These are phyloP conservation scores for Piedraia hortae DNA, from an alignment of 2,329 filamentous ascomycete genomes.

Conservation along the genomic window DNA sequence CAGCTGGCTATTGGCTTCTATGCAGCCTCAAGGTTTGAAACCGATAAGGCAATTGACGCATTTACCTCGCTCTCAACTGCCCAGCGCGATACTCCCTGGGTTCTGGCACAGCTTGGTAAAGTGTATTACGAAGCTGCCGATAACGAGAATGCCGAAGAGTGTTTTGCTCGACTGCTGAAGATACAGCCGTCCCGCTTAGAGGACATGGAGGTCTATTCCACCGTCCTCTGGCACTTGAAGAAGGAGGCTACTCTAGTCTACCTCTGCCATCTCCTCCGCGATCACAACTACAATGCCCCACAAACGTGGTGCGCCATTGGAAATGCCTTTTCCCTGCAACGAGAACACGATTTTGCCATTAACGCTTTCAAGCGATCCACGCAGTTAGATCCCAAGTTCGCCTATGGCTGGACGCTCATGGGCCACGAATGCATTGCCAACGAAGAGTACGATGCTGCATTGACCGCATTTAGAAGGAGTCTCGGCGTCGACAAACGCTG, in stretches of 20 bases:
- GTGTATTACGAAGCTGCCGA: conserved; percentile 75
- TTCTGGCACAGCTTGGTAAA: conserved; percentile 68
- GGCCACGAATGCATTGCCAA: conserved; percentile 89
- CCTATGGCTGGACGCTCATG: conserved; percentile 85
- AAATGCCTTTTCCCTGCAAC: conserved; percentile 76
- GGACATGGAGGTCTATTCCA: conserved; percentile 96
- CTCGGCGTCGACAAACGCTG: conserved; percentile 68
- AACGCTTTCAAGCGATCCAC: conserved; percentile 87
- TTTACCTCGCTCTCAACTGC: conserved; percentile 41
- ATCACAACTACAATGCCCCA: conserved; percentile 64
- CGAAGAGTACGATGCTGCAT: conserved; percentile 88
- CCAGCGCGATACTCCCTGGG: conserved; percentile 81
- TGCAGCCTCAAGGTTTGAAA: conserved; percentile 50
- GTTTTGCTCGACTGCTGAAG: conserved; percentile 52
- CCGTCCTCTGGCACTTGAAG: conserved; percentile 94
- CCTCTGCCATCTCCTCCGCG: conserved; percentile 69
- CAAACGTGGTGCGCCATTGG: conserved; percentile 91
- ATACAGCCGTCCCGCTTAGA: conserved; percentile 60
- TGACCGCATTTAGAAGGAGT: conserved; percentile 61
- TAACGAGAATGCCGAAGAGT: conserved; percentile 65
- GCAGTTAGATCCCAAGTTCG: conserved; percentile 68
- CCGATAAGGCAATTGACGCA: conserved; percentile 45
- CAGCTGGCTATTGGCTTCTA: conserved; percentile 62
- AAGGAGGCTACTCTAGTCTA: conserved; percentile 77
- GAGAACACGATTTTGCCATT: conserved; percentile 82